Evolutionary conservation across 306 rosid species (phyloP).

Genomic region (Dryas octopetala): DNA sequence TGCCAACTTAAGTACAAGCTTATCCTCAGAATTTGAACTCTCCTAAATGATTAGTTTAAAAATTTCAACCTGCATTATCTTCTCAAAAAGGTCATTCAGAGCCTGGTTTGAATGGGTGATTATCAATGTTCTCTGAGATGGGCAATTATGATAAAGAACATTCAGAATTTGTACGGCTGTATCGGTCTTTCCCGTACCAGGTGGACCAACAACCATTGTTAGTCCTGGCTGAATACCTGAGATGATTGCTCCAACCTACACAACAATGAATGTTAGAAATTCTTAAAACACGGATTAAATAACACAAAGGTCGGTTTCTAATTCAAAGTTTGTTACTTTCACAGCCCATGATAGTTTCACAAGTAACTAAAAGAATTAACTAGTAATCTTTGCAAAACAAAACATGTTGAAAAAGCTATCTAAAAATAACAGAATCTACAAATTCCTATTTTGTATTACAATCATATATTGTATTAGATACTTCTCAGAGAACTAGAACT

Average conservation of each 20-base stretch:
- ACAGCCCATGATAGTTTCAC: background rate
- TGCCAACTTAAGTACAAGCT: background rate
- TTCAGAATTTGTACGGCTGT: constrained; percentile 96
- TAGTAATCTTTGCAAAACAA: background rate
- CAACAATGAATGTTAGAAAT: constrained; percentile 1
- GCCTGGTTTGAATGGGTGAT: constrained; percentile 99
- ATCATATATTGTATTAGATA: background rate
- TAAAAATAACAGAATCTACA: background rate
- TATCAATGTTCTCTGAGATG: constrained; percentile 93
- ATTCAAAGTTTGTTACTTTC: background rate
- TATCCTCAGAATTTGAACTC: background rate
- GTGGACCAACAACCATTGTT: constrained; percentile 99
- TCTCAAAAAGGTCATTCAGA: constrained; percentile 91
- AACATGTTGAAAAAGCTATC: background rate
- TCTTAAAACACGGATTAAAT: background rate
- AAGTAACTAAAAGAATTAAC: background rate
- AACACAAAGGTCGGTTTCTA: background rate
- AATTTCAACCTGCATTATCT: constrained; percentile 78
- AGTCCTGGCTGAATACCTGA: constrained; percentile 97
- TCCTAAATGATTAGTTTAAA: constrained; percentile 1
- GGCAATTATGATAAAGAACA: constrained; percentile 96
- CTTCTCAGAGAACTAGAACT: background rate
- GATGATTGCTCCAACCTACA: constrained; percentile 82
- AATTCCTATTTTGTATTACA: background rate
- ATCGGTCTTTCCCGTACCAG: constrained; percentile 99